Evolutionary conservation across 495 filamentous ascomycete species (phyloP).

Genomic region (Penicillium maclennaniae): DNA sequence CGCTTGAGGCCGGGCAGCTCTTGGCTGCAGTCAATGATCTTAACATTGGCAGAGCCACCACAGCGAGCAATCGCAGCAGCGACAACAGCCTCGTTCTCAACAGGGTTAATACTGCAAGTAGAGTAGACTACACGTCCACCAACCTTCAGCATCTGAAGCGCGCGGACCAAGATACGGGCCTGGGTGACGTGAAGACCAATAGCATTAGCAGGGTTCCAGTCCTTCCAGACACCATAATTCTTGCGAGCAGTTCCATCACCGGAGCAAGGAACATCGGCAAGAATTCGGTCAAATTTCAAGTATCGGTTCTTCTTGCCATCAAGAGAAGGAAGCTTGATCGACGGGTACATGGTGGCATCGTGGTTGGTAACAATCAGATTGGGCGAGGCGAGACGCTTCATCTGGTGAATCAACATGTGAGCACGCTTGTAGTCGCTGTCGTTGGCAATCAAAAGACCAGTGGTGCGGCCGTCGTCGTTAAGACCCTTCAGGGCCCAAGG

Average conservation of each 20-base stretch:
- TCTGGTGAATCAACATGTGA: conserved; percentile 95
- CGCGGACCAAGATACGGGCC: conserved; percentile 83
- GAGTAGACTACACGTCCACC: conserved; percentile 94
- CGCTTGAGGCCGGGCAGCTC: conserved; percentile 74
- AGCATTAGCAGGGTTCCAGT: conserved; percentile 82
- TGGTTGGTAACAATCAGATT: conserved; percentile 98
- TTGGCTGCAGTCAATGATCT: conserved; percentile 75
- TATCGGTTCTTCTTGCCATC: conserved; percentile 62
- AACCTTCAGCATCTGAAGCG: conserved; percentile 93
- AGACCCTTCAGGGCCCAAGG: conserved; percentile 43
- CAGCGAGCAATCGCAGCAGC: conserved; percentile 82
- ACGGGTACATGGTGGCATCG: conserved; percentile 93
- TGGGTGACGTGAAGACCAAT: conserved; percentile 82
- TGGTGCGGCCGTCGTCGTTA: conserved; percentile 82
- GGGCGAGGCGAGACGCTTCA: conserved; percentile 92
- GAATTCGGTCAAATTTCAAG: conserved; percentile 92
- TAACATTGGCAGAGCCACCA: conserved; percentile 76
- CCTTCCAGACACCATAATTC: conserved; percentile 88
- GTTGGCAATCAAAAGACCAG: conserved; percentile 89
- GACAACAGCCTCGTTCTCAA: conserved; percentile 96
- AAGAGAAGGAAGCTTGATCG: conserved; percentile 65
- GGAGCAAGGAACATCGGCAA: conserved; percentile 95
- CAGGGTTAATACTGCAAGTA: conserved; percentile 95
- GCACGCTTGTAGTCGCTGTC: conserved; percentile 92
- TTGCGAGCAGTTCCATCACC: conserved; percentile 91